Evolutionary conservation across 805 yeast species (phyloP).

Genomic region (Candida ulmi): DNA sequence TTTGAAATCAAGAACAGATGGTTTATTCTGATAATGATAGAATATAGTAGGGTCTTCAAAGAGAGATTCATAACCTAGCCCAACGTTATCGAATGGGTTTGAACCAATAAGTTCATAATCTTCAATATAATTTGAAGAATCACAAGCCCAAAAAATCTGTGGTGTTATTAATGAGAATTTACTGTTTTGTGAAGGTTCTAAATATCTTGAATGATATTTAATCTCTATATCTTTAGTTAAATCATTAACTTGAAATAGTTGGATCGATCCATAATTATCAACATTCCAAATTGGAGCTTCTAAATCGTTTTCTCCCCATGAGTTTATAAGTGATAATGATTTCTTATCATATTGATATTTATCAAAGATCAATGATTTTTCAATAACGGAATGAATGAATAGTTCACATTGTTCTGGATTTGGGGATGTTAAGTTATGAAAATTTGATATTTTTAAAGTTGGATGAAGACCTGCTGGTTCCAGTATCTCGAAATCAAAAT

Average conservation of each 20-base stretch:
- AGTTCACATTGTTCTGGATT: slow-evolving; percentile 32
- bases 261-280: slow-evolving; percentile 40
- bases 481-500: slow-evolving; percentile 9
- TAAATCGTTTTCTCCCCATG: slow-evolving; percentile 52
- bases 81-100: slow-evolving; percentile 34
- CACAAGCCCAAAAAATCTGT: slow-evolving; percentile 46
- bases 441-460: slow-evolving; percentile 14
- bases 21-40: slow-evolving; percentile 23
- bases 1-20: slow-evolving; percentile 15
- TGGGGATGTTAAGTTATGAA: slow-evolving; percentile 8
- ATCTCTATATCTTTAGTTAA: slow-evolving; percentile 26
- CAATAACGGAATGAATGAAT: slow-evolving; percentile 37
- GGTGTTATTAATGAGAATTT: slow-evolving; percentile 30
- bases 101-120: slow-evolving; percentile 18
- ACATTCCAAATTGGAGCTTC: slow-evolving; percentile 50
- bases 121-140: slow-evolving; percentile 22
- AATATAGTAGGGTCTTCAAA: slow-evolving; percentile 43
- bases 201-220: slow-evolving; percentile 48
- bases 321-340: slow-evolving; percentile 27
- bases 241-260: slow-evolving; percentile 31
- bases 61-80: slow-evolving; percentile 38
- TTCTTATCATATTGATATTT: slow-evolving; percentile 41
- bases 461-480: slow-evolving; percentile 36
- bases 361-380: slow-evolving; percentile 46
- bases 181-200: slow-evolving; percentile 28